Evolutionary conservation across 768 basidiomycete species (phyloP).

Genomic region (Sporobolomyces phaffii): DNA sequence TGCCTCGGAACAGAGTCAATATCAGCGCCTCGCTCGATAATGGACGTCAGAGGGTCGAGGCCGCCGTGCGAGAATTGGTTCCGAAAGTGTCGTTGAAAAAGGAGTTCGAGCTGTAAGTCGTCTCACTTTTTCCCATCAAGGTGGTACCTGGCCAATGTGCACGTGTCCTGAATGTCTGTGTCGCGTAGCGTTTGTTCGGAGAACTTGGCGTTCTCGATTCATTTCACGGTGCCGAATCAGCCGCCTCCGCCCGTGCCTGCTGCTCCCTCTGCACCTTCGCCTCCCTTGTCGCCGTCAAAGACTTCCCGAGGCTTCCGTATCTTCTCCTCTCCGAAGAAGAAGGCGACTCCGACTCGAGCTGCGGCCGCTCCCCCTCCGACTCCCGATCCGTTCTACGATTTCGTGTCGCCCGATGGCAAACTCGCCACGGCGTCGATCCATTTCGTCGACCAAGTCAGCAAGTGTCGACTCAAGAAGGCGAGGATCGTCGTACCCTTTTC

Average conservation of each 20-base stretch:
- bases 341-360: conserved; percentile 31
- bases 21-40: conserved; percentile 89
- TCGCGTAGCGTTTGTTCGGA: conserved; percentile 72
- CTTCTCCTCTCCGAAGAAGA: conserved; percentile 49
- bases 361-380: conserved; percentile 49
- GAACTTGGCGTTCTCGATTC: conserved; percentile 90
- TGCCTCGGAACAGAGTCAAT: conserved; percentile 67
- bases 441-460: conserved; percentile 76
- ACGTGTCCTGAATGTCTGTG: neutral
- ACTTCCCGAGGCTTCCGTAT: conserved; percentile 47
- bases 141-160: too few species aligned
- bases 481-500: conserved; percentile 65
- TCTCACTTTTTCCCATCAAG: too few species aligned
- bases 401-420: conserved; percentile 76
- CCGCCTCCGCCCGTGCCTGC: conserved; percentile 51
- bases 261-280: conserved; percentile 46
- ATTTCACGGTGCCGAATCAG: conserved; percentile 77
- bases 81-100: conserved; percentile 66
- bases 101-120: conserved; percentile 77
- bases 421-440: conserved; percentile 80
- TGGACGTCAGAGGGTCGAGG: conserved; percentile 91
- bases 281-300: conserved; percentile 63
- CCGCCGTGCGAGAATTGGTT: conserved; percentile 54
- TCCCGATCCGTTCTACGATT: conserved; percentile 69
- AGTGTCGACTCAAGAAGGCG: conserved; percentile 76